A percentile compares a stretch with the other conserved stretches of the same genome.
These are phyloP conservation scores for Dichomitus squalens DNA, from an alignment of 1,284 basidiomycete species.

Conservation along the genomic window DNA sequence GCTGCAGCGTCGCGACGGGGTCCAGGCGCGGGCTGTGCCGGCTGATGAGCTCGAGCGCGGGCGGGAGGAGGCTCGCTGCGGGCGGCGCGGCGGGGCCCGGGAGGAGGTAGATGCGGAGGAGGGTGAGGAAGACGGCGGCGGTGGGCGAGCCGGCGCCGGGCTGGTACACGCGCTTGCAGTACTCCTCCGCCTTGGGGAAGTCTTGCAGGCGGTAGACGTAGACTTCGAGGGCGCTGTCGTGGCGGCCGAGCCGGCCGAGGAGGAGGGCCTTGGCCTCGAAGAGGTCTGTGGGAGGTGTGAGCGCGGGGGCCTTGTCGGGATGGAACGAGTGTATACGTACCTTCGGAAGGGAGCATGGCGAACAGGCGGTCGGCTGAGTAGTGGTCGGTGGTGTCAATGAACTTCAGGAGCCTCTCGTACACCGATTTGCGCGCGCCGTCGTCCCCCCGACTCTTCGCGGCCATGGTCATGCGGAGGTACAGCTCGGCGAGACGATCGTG, in stretches of 20 bases:
- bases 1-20: constrained; percentile 75
- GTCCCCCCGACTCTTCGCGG: constrained; percentile 55
- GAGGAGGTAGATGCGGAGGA: constrained; percentile 87
- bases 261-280: constrained; percentile 90
- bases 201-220: constrained; percentile 89
- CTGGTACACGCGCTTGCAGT: constrained; percentile 83
- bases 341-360: constrained; percentile 73
- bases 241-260: constrained; percentile 86
- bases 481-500: constrained; percentile 90
- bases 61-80: constrained; percentile 57
- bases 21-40: constrained; percentile 85
- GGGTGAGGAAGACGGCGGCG: constrained; percentile 75
- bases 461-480: constrained; percentile 71
- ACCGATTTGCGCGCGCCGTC: constrained; percentile 53
- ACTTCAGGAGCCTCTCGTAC: constrained; percentile 75
- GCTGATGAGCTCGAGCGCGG: constrained; percentile 84
- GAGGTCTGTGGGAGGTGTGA: constrained; percentile 48
- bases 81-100: constrained; percentile 42
- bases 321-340: constrained; percentile 39
- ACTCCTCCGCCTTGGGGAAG: constrained; percentile 88
- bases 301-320: not conserved
- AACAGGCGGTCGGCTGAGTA: constrained; percentile 85
- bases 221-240: constrained; percentile 90
- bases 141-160: constrained; percentile 60
- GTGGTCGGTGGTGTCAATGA: constrained; percentile 72